Conservation (phyloP, 208 protist species). For the Leishmania tropica region DNA sequence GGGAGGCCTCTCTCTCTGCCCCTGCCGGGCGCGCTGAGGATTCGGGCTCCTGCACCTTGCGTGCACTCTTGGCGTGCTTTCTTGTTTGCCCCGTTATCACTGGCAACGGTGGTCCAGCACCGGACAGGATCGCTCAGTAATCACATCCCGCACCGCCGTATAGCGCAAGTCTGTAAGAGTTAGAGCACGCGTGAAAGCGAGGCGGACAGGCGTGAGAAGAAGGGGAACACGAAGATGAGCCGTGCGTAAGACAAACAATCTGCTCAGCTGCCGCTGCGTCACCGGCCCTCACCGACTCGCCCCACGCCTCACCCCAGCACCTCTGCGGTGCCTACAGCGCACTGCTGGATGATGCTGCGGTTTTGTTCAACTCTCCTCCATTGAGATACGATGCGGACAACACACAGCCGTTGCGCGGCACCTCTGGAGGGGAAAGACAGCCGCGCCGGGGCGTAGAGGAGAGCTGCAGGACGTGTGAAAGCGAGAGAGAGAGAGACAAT, state of each 20-base stretch:
- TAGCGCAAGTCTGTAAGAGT: neutral
- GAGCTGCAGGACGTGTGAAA: neutral
- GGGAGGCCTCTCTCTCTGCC: neutral
- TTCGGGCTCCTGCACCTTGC: neutral
- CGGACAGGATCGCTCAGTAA: neutral
- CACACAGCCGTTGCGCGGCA: neutral
- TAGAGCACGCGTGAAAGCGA: too few relatives aligned
- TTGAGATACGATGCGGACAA: too few relatives aligned
- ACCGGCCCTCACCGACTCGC: neutral
- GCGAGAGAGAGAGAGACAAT: neutral
- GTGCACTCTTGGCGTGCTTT: neutral
- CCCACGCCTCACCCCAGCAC: neutral
- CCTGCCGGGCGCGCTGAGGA: neutral
- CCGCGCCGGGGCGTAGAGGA: neutral
- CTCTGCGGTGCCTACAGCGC: neutral
- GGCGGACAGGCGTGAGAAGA: neutral
- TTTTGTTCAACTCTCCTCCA: neutral
- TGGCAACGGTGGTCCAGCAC: neutral
- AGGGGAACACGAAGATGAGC: neutral
- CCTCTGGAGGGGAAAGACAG: neutral
- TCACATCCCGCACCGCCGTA: neutral
- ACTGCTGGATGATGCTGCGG: neutral
- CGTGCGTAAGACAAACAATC: neutral
- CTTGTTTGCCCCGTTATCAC: neutral
- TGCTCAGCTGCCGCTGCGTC: neutral